Conservation (phyloP, 352 stramenopile genomes). For the Pythium oligandrum region DNA sequence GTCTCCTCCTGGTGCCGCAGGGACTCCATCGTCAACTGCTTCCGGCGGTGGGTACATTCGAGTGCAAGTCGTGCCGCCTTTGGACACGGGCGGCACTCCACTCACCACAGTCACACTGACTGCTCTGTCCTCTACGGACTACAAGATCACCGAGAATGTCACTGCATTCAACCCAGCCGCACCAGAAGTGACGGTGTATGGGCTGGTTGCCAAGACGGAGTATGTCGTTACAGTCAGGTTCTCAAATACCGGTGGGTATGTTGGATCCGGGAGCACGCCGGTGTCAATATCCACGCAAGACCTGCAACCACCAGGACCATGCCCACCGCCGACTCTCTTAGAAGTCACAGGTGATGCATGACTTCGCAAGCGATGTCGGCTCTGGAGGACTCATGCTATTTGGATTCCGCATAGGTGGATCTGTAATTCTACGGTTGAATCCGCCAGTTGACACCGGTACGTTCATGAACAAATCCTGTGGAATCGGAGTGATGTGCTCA, state of each 20-base stretch:
- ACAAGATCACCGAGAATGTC: neutral
- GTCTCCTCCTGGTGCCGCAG: slow-evolving; percentile 13
- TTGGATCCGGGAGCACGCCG: slow-evolving; percentile 12
- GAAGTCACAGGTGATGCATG: slow-evolving; percentile 27
- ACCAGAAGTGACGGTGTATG: slow-evolving; percentile 19
- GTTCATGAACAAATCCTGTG: neutral
- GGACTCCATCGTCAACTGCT: slow-evolving; percentile 10
- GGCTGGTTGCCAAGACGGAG: slow-evolving; percentile 26
- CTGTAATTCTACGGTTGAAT: slow-evolving; percentile 31
- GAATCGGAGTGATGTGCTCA: neutral
- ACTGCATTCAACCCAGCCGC: no score
- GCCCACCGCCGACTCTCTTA: slow-evolving; percentile 34
- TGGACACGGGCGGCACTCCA: slow-evolving; percentile 31
- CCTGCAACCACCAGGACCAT: slow-evolving; percentile 29
- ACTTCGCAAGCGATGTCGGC: no score
- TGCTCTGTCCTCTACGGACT: slow-evolving; percentile 13
- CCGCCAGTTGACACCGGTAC: slow-evolving; percentile 38
- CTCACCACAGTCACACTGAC: slow-evolving; percentile 23
- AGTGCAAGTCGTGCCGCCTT: slow-evolving; percentile 15
- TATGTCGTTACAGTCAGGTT: slow-evolving; percentile 33
- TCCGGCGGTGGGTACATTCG: slow-evolving; percentile 21
- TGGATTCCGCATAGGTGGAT: slow-evolving; percentile 25
- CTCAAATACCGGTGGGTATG: slow-evolving; percentile 17
- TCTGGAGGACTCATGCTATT: no score
- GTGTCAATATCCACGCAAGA: slow-evolving; percentile 17